Evolutionary conservation across 2,329 filamentous ascomycete genomes (phyloP), one percentile per base, ranked within the genome.

Genomic region (Colletotrichum aenigma): DNA sequence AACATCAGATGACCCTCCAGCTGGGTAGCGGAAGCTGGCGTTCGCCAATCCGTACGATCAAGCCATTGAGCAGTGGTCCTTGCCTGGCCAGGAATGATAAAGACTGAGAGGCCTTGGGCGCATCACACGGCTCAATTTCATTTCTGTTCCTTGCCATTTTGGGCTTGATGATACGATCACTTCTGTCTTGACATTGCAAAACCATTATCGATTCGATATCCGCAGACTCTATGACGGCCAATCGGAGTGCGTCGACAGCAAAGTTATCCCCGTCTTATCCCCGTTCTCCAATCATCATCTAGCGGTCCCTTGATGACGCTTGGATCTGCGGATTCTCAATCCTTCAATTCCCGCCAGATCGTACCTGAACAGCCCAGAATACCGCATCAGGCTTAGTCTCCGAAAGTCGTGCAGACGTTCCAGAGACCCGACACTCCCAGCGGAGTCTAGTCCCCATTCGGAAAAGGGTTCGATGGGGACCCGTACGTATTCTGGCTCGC

Each of bases 351-450:
- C 65, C 9, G 2, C 16, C 13, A 68, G 66, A 58, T 68, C 32
- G 66, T 68, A 10, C 66, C 66, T 58, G 66, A 21, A 1, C 15
- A 21, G 28, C 21, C 30, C 65, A 58, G 24, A 60, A 67, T 66
- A 52, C 80, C 76, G 16, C 70, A 81, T 71, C 69, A 70, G 78
- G 76, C 77, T 79, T 85, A 85, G 81, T 81, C 83, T 83, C 83
- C 83, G 83, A 79, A 66, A 58, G 66, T 74, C 48, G 28, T 62
- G 32, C 70, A 60, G 52, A 61, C 12, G 26, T 38, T 71, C 28
- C 72, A 58, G 58, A n/a, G 66, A 38, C 18, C 62, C 34, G n/a
- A 68, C 21, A 12, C 15, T n/a, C 43, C 32, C 43, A 34, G 69
- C 73, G 73, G 73, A 71, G 73, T 66, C 73, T 75, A 72, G 64